These are phyloP conservation scores for Chrysoporthe austroafricana DNA, from an alignment of 2,329 filamentous ascomycete species.

Conservation along the genomic window DNA sequence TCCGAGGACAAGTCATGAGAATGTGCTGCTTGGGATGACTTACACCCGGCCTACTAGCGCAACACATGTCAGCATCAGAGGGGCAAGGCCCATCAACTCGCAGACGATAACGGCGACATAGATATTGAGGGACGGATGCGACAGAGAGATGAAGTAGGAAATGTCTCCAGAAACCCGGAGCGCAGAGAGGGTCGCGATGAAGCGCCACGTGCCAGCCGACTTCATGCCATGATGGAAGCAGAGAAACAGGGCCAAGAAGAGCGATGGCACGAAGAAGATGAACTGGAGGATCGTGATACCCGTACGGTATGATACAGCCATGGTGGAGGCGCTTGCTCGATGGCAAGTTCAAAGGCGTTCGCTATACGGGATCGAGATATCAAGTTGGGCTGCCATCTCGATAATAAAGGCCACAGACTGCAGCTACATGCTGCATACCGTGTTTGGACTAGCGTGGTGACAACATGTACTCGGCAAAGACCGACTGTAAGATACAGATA, in stretches of 20 bases:
- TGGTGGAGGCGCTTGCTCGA: neutral
- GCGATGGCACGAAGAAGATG: constrained; percentile 26
- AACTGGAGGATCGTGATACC: constrained; percentile 29
- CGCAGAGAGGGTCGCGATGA: constrained; percentile 26
- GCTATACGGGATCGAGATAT: neutral
- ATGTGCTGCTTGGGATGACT: neutral
- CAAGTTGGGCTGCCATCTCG: neutral
- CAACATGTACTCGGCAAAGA: too few species aligned
- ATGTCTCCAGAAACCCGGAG: constrained; percentile 27
- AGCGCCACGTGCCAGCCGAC: constrained; percentile 27
- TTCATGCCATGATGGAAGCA: constrained; percentile 29
- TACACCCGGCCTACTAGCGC: constrained; percentile 27
- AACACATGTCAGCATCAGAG: constrained; percentile 26
- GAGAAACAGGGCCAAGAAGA: constrained; percentile 21
- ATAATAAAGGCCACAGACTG: neutral
- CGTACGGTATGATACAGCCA: constrained; percentile 28
- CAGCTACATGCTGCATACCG: constrained; percentile 7
- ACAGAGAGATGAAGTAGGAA: constrained; percentile 28
- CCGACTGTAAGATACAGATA: too few species aligned
- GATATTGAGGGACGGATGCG: constrained; percentile 8
- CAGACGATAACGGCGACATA: constrained; percentile 28
- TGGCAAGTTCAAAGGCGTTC: too few species aligned
- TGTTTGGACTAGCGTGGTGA: constrained; percentile 6
- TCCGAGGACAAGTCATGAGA: neutral
- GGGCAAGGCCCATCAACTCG: constrained; percentile 29